A percentile compares a stretch with the other conserved stretches of the same genome.
Evolutionary conservation across 1,139 yeast genomes (phyloP).

Genomic region (Yamadazyma sp.): DNA sequence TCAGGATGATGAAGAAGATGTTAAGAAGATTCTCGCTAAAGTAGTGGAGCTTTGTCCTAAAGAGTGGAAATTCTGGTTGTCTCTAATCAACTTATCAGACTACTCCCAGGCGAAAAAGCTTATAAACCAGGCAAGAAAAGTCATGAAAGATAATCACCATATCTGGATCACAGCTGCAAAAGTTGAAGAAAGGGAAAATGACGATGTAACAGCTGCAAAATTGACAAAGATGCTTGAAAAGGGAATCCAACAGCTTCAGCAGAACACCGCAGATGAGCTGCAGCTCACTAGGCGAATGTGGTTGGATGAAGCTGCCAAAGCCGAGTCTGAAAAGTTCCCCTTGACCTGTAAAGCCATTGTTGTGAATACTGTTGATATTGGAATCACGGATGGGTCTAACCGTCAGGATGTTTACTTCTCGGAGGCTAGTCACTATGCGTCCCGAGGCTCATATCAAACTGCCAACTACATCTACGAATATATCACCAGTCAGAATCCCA

Average conservation of each 20-base stretch:
- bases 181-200: conserved; percentile 60
- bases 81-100: conserved; percentile 41
- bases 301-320: conserved; percentile 37
- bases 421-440: conserved; percentile 41
- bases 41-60: conserved; percentile 72
- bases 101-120: conserved; percentile 53
- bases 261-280: conserved; percentile 21
- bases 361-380: conserved; percentile 19
- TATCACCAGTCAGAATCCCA: conserved; percentile 42
- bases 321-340: conserved; percentile 36
- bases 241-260: conserved; percentile 47
- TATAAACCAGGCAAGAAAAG: conserved; percentile 60
- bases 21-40: conserved; percentile 54
- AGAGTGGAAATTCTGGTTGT: conserved; percentile 65
- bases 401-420: conserved; percentile 22
- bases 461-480: conserved; percentile 49
- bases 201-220: conserved; percentile 32
- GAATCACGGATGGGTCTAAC: conserved; percentile 7
- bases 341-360: conserved; percentile 42
- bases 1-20: conserved; percentile 51
- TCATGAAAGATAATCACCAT: conserved; percentile 47
- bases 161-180: conserved; percentile 75
- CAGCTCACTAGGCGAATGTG: conserved; percentile 38
- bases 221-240: conserved; percentile 46
- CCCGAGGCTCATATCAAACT: conserved; percentile 28